These are phyloP conservation scores for Picea engelmannii DNA, from an alignment of 83 land plant species.

Conservation along the genomic window DNA sequence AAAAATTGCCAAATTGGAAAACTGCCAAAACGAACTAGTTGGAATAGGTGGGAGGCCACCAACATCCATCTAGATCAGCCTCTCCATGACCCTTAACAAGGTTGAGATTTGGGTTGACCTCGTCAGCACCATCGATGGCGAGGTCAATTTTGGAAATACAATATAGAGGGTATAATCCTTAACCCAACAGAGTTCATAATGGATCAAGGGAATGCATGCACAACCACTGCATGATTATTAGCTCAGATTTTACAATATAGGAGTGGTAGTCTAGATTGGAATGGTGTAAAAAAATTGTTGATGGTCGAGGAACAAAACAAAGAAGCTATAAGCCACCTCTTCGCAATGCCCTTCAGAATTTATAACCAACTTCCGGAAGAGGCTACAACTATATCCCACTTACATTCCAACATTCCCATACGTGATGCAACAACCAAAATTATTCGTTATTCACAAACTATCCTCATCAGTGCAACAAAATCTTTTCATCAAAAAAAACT, in stretches of 20 bases:
- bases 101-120: conserved; percentile 6
- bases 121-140: conserved; percentile 80
- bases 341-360: conserved; percentile 8
- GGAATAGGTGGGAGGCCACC: too few species aligned
- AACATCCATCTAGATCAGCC: too few species aligned
- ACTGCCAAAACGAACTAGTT: too few species aligned
- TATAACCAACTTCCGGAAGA: background rate
- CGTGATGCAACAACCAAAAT: conserved; percentile 24
- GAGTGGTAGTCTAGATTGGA: too few species aligned
- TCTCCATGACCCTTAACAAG: conserved; percentile 87
- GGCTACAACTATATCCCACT: conserved; percentile 46
- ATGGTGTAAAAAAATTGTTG: too few species aligned
- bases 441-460: background rate
- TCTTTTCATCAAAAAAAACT: background rate
- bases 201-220: too few species aligned
- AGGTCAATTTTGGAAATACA: conserved; percentile 44
- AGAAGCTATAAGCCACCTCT: conserved; percentile 12
- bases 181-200: too few species aligned
- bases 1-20: too few species aligned
- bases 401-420: conserved; percentile 59
- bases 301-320: background rate
- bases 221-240: too few species aligned
- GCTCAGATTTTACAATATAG: too few species aligned
- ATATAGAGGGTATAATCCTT: too few species aligned
- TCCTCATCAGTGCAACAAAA: background rate